Base-by-base conservation (phyloP, 1,139 yeast species). In the Chernovozyma sophiae-reginae region DNA sequence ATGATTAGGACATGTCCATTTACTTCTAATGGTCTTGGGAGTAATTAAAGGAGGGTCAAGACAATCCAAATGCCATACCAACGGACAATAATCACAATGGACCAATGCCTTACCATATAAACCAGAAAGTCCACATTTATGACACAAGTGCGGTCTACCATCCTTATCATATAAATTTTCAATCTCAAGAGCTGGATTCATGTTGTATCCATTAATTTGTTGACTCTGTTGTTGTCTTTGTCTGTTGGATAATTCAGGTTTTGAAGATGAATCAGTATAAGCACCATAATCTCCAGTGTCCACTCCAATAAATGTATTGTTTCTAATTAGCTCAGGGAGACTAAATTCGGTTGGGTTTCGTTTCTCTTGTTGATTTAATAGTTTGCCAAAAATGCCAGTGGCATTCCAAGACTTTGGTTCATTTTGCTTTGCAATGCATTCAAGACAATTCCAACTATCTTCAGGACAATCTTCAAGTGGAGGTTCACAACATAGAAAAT, bases 1-100 rank as follows among this genome's bases (percentile, higher is more conserved):
- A 59, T 92, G 98, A 49, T 86, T 80, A 0, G 97, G 98, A 55
- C 98, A 92, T 60, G 79, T 80, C 98, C 98, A 92, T 53, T 86
- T 86, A 30, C 75, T 72, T 1, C 95, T 94, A 30, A 87, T 60
- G 18, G 85, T 78, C 51, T 87, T 86, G n/a, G 83, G 77, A 6
- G 82, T 71, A 17, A 85, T 72, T 50, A 86, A 61, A 2, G 96
- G 96, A 8, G 86, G 85, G 32, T 72, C 71, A 11, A 92, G 60
- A 58, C 98, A 92, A 59, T 92, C 97, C 33, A 90, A 62, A 58
- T 92, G 98, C 95, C 96, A 92, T 12, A 81, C 75, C n/a, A 84
- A 67, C 1, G 83, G 70, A 58, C 98, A 92, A 51, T 81, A 84
- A 53, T 90, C 97, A 57, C 98, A 92, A 41, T 78, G 79, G 13